phyloP scores from a whole-genome alignment of 345 rosid species.

The Aethionema arabicum region DNA sequence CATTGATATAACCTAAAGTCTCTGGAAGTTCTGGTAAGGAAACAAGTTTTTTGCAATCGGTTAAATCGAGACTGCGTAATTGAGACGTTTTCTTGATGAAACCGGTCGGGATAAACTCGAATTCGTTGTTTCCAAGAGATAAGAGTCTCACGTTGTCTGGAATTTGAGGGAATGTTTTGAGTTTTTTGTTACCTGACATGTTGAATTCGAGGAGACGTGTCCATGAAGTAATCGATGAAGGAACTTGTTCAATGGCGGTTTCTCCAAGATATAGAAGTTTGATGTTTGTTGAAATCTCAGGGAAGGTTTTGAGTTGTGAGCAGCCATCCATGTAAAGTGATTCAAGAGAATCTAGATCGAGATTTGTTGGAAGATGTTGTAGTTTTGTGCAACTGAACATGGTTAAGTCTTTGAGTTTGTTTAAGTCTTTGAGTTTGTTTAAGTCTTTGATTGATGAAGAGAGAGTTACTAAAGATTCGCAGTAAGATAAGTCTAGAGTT shows the following conservation, averaged over 20 bases:
- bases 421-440: not conserved
- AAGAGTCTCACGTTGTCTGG: not conserved
- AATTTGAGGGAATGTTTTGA: slow-evolving; percentile 7
- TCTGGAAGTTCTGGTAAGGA: not conserved
- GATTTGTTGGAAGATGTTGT: not conserved
- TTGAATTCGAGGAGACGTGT: slow-evolving; percentile 7
- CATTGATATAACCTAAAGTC: not conserved
- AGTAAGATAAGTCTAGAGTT: slow-evolving; percentile 7
- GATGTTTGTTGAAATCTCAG: slow-evolving; percentile 3
- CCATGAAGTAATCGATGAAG: not conserved
- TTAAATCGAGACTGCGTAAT: slow-evolving; percentile 3
- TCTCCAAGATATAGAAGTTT: slow-evolving; percentile 4
- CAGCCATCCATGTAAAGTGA: slow-evolving; percentile 14
- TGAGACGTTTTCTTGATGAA: slow-evolving; percentile 1
- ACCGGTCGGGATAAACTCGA: not conserved
- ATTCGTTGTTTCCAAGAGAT: slow-evolving; percentile 12
- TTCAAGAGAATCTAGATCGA: slow-evolving; percentile 6
- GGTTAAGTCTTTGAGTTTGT: slow-evolving; percentile 4
- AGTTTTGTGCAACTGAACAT: slow-evolving; percentile 5
- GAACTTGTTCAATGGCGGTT: slow-evolving; percentile 8
- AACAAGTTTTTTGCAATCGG: slow-evolving; percentile 6
- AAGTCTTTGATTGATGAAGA: slow-evolving; percentile 4
- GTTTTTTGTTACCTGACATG: slow-evolving; percentile 13
- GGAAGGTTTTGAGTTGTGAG: slow-evolving; percentile 1
- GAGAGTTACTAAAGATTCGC: slow-evolving; percentile 3